phyloP scores from a whole-genome alignment of 2,329 filamentous ascomycete genomes.

The Colletotrichum liaoningense region DNA sequence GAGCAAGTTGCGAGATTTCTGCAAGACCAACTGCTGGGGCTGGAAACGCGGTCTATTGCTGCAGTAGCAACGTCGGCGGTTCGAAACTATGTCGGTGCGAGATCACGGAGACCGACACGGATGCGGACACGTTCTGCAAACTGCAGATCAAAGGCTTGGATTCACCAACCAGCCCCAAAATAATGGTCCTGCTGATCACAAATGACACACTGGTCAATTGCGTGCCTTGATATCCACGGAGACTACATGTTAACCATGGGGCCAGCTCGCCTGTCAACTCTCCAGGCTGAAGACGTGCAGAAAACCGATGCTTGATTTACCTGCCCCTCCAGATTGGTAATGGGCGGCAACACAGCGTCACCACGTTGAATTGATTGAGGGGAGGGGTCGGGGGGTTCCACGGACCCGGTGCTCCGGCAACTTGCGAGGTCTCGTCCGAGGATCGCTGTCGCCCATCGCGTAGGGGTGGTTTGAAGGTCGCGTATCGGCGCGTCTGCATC shows the following conservation, averaged over 20 bases:
- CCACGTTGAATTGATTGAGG: neutral
- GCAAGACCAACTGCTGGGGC: neutral
- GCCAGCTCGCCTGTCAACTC: neutral
- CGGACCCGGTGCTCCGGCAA: slow-evolving; percentile 30
- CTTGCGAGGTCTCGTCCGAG: neutral
- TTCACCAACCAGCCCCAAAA: neutral
- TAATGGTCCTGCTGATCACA: slow-evolving; percentile 4
- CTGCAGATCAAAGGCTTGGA: slow-evolving; percentile 16
- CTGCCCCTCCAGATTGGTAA: neutral
- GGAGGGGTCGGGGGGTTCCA: slow-evolving; percentile 16
- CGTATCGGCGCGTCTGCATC: slow-evolving; percentile 28
- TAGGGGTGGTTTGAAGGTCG: slow-evolving; percentile 22
- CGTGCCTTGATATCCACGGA: neutral
- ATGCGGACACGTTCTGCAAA: neutral
- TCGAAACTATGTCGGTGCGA: slow-evolving; percentile 18
- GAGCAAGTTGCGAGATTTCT: slow-evolving; percentile 14
- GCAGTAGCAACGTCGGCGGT: slow-evolving; percentile 13
- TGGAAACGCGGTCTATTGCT: slow-evolving; percentile 9
- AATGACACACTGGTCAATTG: slow-evolving; percentile 6
- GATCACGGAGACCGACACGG: neutral
- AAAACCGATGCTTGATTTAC: slow-evolving; percentile 14
- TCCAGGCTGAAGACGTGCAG: slow-evolving; percentile 13
- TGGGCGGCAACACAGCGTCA: slow-evolving; percentile 9
- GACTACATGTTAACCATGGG: neutral
- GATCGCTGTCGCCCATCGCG: slow-evolving; percentile 28